Base-by-base conservation (phyloP, 1,139 yeast genomes). In the Pichia norvegensis region DNA sequence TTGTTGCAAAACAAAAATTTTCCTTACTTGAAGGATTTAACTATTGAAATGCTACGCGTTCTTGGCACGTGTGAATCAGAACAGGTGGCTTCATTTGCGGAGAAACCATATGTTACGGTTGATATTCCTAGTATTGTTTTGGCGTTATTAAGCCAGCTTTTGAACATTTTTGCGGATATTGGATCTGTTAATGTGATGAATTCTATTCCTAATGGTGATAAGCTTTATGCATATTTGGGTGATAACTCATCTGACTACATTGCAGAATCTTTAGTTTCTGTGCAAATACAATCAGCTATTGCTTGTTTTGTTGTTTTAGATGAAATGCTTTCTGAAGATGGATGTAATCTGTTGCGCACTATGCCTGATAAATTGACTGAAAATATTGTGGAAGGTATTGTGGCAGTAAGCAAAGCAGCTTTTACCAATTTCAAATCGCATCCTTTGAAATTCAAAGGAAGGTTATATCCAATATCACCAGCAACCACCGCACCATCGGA, bases 401-500 rank as follows among this genome's bases (percentile, higher is more conserved):
- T 74, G 13, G 54, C 60, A 10, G 63, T 76, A 13, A 60, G 69
- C 19, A 62, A 64, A 41, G 61, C 66, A 35, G 62, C 67, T 6
- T 68, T 63, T 48, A 57, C 60, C 5, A 46, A 57, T 10, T 55
- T 51, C 48, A 53, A 61, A 45, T 47, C 63, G 45, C 53, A 66
- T 52, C 49, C 50, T 2, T 48, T 53, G 27, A 42, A 44, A 16
- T 58, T 55, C 33, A 67, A 63, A 41, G 68, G 73, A 35, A 53
- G 65, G 42, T 48, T 73, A 40, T 68, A 71, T 43, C 75, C 77
- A 8, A 65, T 80, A 29, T 62, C 68, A 17, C 70, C 77, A 66
- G 64, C 66, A 37, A 69, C 70, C 38, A 76, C 78, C 4, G 61
- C 70, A 5, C 81, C 81, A 11, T 73, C 85, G 0, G 66, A 67